These are phyloP conservation scores for Phlebiopsis gigantea DNA, from an alignment of 768 basidiomycete genomes.

Conservation along the genomic window DNA sequence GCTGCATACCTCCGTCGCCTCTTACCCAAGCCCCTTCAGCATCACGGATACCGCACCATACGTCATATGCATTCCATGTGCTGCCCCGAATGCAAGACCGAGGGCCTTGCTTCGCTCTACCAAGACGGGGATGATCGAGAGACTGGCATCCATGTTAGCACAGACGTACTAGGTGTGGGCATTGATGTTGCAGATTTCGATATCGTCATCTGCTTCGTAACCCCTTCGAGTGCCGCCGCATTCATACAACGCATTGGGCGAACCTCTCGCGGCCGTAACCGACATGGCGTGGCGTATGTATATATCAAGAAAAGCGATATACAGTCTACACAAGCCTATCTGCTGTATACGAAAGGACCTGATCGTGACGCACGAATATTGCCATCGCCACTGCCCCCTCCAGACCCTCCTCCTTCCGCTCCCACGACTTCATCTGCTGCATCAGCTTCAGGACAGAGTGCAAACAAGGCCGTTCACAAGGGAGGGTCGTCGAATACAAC, in stretches of 20 bases:
- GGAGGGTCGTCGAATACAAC: no score
- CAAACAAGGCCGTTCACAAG: no score
- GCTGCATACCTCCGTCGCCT: not conserved
- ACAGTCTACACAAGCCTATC: not conserved
- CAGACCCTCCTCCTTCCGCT: not conserved
- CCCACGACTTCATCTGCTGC: not conserved
- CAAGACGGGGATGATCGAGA: slow-evolving; percentile 2
- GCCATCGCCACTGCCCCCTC: no score
- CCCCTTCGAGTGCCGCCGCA: not conserved
- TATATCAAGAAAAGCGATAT: slow-evolving; percentile 9
- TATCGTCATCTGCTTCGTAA: slow-evolving; percentile 1
- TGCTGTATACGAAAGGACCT: not conserved
- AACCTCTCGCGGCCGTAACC: not conserved
- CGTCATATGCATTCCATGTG: slow-evolving; percentile 6
- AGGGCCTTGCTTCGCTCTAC: not conserved
- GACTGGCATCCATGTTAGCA: slow-evolving; percentile 1
- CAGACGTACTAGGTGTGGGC: slow-evolving; percentile 3
- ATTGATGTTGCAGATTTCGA: slow-evolving; percentile 4
- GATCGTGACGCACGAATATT: not conserved
- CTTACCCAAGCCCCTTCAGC: not conserved
- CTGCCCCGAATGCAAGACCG: slow-evolving; percentile 2
- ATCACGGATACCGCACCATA: not conserved
- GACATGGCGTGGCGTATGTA: not conserved
- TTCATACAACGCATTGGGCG: not conserved
- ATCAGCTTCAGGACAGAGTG: no score